These are phyloP conservation scores for Fusarium metavorans DNA, from an alignment of 2,329 filamentous ascomycete species.

Conservation along the genomic window DNA sequence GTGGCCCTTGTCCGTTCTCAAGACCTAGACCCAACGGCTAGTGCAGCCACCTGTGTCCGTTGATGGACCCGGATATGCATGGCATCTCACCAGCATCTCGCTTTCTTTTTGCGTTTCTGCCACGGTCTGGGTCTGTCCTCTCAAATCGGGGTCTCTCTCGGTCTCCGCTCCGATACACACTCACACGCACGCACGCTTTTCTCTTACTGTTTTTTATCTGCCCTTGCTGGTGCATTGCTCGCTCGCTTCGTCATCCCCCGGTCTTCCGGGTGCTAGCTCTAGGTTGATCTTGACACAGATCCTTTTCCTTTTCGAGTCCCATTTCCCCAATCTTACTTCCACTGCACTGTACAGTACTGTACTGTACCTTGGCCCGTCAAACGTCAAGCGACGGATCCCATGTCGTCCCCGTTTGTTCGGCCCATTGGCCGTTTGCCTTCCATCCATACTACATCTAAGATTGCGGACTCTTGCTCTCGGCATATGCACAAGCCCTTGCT, in stretches of 20 bases:
- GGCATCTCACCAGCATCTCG: slow-evolving; percentile 46
- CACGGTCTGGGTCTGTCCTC: slow-evolving; percentile 36
- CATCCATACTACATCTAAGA: slow-evolving; percentile 29
- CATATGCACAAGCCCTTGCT: slow-evolving; percentile 45
- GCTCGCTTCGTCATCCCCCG: slow-evolving; percentile 31
- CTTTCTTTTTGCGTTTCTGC: slow-evolving; percentile 24
- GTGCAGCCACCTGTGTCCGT: slow-evolving; percentile 48
- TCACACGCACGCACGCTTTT: slow-evolving; percentile 11
- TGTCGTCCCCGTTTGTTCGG: slow-evolving; percentile 23
- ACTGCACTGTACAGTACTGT: neutral
- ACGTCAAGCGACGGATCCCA: slow-evolving; percentile 16
- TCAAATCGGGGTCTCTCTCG: slow-evolving; percentile 33
- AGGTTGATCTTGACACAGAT: slow-evolving; percentile 33
- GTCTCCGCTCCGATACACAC: slow-evolving; percentile 38
- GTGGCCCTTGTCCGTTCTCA: slow-evolving; percentile 30
- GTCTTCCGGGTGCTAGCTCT: slow-evolving; percentile 30
- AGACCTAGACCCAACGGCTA: slow-evolving; percentile 43
- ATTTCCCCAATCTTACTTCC: slow-evolving; percentile 30
- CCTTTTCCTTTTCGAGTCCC: slow-evolving; percentile 38
- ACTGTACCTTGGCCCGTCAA: slow-evolving; percentile 16
- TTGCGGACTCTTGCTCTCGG: slow-evolving; percentile 39
- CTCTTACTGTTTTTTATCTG: slow-evolving; percentile 18
- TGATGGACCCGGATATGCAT: slow-evolving; percentile 47
- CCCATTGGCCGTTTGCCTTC: slow-evolving; percentile 25
- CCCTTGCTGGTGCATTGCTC: slow-evolving; percentile 18